These are phyloP conservation scores for Volvox carteri DNA, from an alignment of 163 green algal genomes.

Conservation along the genomic window DNA sequence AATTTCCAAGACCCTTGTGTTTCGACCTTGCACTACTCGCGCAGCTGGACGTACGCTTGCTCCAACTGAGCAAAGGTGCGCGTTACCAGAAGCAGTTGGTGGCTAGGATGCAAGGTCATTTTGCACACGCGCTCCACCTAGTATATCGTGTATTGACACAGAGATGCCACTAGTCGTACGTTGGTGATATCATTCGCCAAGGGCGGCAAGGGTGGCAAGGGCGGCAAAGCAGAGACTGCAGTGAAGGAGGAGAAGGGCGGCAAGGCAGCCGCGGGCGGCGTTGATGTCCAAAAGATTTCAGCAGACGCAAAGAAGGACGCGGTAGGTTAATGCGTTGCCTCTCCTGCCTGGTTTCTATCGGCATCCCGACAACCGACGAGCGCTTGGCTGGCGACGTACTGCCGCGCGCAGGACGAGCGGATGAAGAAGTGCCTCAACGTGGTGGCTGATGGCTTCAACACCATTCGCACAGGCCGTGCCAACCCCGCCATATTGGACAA, in stretches of 20 bases:
- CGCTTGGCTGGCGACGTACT: background rate
- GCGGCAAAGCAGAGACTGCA: slow-evolving; percentile 35
- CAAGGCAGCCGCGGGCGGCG: slow-evolving; percentile 39
- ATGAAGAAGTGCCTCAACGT: slow-evolving; percentile 94
- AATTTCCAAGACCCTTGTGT: slow-evolving; percentile 38
- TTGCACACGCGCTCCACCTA: background rate
- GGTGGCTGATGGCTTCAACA: slow-evolving; percentile 87
- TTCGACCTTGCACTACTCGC: slow-evolving; percentile 24
- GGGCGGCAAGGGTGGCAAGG: slow-evolving; percentile 60
- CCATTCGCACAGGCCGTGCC: slow-evolving; percentile 93
- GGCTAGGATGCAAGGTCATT: background rate
- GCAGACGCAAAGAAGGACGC: slow-evolving; percentile 65
- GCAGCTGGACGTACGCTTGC: background rate
- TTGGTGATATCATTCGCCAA: slow-evolving; percentile 44
- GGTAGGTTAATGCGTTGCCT: slow-evolving; percentile 39
- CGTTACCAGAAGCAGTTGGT: slow-evolving; percentile 2
- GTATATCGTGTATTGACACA: background rate
- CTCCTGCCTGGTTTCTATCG: background rate
- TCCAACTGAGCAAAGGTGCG: slow-evolving; percentile 23
- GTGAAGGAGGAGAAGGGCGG: slow-evolving; percentile 53
- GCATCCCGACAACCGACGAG: background rate
- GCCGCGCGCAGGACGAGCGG: slow-evolving; percentile 74
- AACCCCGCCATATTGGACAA: slow-evolving; percentile 93
- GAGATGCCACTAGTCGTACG: slow-evolving; percentile 2
- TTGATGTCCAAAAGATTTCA: slow-evolving; percentile 61